phyloP scores from a whole-genome alignment of 148 eudicot species.

The Gaultheria prostrata region DNA sequence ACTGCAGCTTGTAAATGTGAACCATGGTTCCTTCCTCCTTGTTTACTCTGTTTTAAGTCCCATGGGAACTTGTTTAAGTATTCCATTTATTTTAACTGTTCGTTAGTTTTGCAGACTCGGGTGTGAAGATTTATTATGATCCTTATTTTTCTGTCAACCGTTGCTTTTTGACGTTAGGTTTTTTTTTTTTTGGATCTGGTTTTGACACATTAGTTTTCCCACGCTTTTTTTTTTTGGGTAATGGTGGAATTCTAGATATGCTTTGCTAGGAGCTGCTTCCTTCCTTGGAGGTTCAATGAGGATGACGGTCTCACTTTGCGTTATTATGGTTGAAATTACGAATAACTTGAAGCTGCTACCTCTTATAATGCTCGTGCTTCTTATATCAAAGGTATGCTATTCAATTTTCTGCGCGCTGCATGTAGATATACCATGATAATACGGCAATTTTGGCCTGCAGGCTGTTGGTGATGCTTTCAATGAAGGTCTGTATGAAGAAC shows the following conservation, averaged over 20 bases:
- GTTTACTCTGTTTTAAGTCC: neutral
- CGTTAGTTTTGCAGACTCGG: neutral
- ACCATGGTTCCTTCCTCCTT: conserved; percentile 1
- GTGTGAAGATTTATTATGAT: neutral
- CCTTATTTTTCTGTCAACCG: neutral
- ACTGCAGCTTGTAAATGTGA: neutral
- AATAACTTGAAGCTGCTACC: conserved; percentile 93
- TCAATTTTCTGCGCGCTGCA: conserved; percentile 15
- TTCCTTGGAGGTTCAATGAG: conserved; percentile 99
- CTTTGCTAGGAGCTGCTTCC: conserved; percentile 96
- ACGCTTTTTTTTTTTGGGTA: neutral
- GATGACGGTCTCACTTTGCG: conserved; percentile 95
- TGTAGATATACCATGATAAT: neutral
- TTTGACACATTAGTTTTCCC: neutral
- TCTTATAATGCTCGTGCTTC: conserved; percentile 97
- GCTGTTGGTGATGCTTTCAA: conserved; percentile 99
- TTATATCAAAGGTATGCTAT: conserved; percentile 78
- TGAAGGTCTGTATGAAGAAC: conserved; percentile 96
- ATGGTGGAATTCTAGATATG: conserved; percentile 51
- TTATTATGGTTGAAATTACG: conserved; percentile 97
- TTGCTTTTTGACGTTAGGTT: neutral
- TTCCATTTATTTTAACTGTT: neutral
- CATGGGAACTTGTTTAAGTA: conserved; percentile 4
- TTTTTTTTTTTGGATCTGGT: neutral
- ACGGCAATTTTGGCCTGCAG: conserved; percentile 33